These are phyloP conservation scores for Termitomyces sp. DNA, from an alignment of 1,284 basidiomycete species.

Conservation along the genomic window DNA sequence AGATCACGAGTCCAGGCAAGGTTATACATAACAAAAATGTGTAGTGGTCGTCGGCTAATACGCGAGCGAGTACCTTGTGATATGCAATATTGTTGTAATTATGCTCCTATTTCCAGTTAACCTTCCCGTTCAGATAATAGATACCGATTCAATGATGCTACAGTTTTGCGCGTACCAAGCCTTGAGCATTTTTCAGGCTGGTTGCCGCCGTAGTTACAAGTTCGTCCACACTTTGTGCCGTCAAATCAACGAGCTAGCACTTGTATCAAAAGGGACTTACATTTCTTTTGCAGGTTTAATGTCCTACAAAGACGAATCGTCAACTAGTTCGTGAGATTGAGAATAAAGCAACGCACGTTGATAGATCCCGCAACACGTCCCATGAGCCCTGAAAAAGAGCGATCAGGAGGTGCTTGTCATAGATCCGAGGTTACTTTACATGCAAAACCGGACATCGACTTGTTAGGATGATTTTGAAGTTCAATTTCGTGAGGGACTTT, in stretches of 20 bases:
- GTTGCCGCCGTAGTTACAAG: constrained; percentile 22
- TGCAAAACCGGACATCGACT: constrained; percentile 51
- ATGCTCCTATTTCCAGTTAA: neutral
- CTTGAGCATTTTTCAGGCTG: constrained; percentile 19
- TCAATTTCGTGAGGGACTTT: constrained; percentile 76
- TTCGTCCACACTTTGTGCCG: constrained; percentile 20
- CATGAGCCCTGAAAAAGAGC: constrained; percentile 61
- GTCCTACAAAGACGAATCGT: constrained; percentile 34
- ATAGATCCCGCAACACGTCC: constrained; percentile 82
- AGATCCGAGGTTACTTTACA: constrained; percentile 38
- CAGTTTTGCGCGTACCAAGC: constrained; percentile 21
- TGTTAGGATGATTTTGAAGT: constrained; percentile 64
- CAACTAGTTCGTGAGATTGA: constrained; percentile 1
- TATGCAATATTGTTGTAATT: neutral
- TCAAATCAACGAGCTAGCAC: neutral
- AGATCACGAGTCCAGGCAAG: neutral
- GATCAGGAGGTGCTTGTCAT: neutral
- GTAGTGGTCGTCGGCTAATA: neutral
- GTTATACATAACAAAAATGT: too few relatives aligned
- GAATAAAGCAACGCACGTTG: constrained; percentile 36
- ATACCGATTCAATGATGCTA: constrained; percentile 7
- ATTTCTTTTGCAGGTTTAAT: constrained; percentile 81
- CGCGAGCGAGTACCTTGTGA: neutral
- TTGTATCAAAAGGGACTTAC: constrained; percentile 32
- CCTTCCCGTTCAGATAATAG: neutral